A percentile compares a stretch with the other conserved stretches of the same genome.
These are phyloP conservation scores for Oryza longistaminata DNA, from an alignment of 176 grass and related monocot genomes.

Conservation along the genomic window DNA sequence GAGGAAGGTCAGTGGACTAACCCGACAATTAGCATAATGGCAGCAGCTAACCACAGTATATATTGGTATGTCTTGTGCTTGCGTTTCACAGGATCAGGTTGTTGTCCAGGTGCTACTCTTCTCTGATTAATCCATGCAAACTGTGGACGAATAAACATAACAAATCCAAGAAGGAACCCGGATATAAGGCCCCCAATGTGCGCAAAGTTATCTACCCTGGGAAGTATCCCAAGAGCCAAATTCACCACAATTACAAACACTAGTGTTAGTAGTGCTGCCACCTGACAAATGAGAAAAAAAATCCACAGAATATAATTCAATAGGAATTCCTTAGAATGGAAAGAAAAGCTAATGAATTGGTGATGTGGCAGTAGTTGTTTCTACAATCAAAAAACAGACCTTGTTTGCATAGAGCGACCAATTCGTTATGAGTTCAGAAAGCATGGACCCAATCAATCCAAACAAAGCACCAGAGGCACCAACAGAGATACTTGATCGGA, in stretches of 20 bases:
- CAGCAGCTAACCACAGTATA: conserved; percentile 61
- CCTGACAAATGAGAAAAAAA: conserved; percentile 45
- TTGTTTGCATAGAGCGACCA: conserved; percentile 96
- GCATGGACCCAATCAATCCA: conserved; percentile 86
- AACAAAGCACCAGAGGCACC: conserved; percentile 92
- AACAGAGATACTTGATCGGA: conserved; percentile 70
- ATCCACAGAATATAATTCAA: background rate
- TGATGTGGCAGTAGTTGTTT: background rate
- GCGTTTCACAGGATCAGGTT: conserved; percentile 17
- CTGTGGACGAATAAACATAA: conserved; percentile 75
- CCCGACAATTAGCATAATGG: conserved; percentile 56
- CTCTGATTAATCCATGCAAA: conserved; percentile 61
- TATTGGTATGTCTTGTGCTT: conserved; percentile 85
- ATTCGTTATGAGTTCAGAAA: conserved; percentile 90
- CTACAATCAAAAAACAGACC: conserved; percentile 37
- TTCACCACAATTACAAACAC: conserved; percentile 64
- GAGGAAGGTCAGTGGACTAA: conserved; percentile 1
- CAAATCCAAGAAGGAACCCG: conserved; percentile 88
- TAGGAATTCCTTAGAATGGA: background rate
- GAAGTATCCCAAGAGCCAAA: conserved; percentile 79
- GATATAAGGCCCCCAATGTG: conserved; percentile 91
- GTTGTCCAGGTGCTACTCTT: conserved; percentile 32
- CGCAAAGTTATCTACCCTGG: conserved; percentile 87
- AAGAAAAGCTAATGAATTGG: background rate
- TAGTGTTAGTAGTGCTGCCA: conserved; percentile 59